Conservation (phyloP, 2,329 filamentous ascomycete genomes). For the Huntiella abstrusa region DNA sequence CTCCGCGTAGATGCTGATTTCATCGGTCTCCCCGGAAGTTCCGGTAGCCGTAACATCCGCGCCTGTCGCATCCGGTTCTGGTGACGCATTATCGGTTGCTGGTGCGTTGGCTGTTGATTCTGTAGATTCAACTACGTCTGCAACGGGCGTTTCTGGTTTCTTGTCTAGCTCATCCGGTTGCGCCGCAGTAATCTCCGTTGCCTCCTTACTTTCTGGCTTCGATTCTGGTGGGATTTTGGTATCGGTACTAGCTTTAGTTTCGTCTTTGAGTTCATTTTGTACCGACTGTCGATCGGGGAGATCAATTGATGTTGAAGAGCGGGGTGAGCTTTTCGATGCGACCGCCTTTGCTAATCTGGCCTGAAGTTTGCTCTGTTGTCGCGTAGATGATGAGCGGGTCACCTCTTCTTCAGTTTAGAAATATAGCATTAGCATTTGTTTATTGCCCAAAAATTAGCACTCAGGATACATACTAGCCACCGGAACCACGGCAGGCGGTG, state of each 20-base stretch:
- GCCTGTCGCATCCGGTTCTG: not conserved
- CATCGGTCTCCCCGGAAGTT: conserved; percentile 46
- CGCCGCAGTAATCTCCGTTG: not conserved
- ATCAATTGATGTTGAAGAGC: conserved; percentile 3
- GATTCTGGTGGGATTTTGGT: not conserved
- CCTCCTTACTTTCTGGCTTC: not conserved
- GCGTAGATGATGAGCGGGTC: conserved; percentile 11
- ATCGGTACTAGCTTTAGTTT: too few relatives aligned
- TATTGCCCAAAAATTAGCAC: conserved; percentile 31
- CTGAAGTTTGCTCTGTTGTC: conserved; percentile 66
- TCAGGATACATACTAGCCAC: not conserved
- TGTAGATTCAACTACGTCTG: not conserved
- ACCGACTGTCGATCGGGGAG: not conserved
- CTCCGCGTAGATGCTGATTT: conserved; percentile 51
- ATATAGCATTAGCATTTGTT: conserved; percentile 24
- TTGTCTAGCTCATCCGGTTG: not conserved
- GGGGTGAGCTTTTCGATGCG: conserved; percentile 36
- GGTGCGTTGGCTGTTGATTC: not conserved
- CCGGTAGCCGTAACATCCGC: too few relatives aligned
- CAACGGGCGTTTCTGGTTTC: not conserved
- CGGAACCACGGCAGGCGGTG: not conserved
- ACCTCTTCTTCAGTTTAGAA: not conserved
- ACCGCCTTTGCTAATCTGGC: conserved; percentile 78
- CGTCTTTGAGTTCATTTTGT: too few relatives aligned
- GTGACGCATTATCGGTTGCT: not conserved